These are phyloP conservation scores for Ambrosia trifida DNA, from an alignment of 129 eudicot genomes.

Conservation along the genomic window DNA sequence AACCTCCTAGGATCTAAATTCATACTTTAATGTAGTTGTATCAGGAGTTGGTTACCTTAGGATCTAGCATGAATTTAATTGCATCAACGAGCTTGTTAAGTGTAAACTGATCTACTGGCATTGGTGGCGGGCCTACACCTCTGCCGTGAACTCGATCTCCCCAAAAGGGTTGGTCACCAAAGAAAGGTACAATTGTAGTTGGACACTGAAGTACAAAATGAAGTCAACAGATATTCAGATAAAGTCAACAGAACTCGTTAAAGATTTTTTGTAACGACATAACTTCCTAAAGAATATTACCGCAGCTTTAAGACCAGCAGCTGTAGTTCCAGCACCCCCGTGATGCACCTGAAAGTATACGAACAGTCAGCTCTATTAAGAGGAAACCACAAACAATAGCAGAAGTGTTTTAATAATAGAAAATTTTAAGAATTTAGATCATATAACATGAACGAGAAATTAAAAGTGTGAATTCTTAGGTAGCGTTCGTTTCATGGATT, in stretches of 20 bases:
- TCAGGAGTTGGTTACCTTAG: slow-evolving; percentile 50
- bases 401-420: neutral
- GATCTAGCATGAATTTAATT: slow-evolving; percentile 80
- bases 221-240: slow-evolving; percentile 7
- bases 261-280: neutral
- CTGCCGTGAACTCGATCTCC: slow-evolving; percentile 94
- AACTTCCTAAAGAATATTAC: slow-evolving; percentile 37
- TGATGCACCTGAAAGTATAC: slow-evolving; percentile 79
- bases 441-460: neutral
- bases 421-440: neutral
- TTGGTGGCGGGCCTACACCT: slow-evolving; percentile 94
- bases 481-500: too few species aligned
- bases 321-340: slow-evolving; percentile 99
- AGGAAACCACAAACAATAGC: neutral
- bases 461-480: slow-evolving; percentile 4
- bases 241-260: neutral
- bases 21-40: neutral
- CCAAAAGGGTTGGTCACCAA: slow-evolving; percentile 99
- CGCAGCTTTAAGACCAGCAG: slow-evolving; percentile 99
- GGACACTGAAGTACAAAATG: slow-evolving; percentile 68
- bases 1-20: neutral
- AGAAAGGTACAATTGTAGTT: slow-evolving; percentile 92
- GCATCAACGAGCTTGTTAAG: slow-evolving; percentile 76
- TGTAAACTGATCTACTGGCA: slow-evolving; percentile 80
- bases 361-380: neutral